Percentiles rank a stretch among this genome's conserved stretches.
Evolutionary conservation across 257 asterid species (phyloP).

Genomic region (Cynanchum wilfordii): DNA sequence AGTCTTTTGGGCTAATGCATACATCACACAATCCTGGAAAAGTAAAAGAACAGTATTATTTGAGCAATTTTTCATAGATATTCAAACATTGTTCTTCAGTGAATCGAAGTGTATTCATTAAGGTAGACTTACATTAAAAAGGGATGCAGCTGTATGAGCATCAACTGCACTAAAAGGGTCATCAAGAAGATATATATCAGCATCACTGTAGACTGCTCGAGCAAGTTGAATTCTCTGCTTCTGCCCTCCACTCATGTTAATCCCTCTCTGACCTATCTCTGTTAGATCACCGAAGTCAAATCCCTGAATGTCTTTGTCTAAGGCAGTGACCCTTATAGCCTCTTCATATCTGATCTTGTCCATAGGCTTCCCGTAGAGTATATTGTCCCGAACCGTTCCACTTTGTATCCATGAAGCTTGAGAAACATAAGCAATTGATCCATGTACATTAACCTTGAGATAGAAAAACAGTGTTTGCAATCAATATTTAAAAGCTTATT

Average conservation of each 20-base stretch:
- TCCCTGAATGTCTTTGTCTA: conserved; percentile 64
- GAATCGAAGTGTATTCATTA: neutral
- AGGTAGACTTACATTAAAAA: conserved; percentile 50
- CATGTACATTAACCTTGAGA: conserved; percentile 48
- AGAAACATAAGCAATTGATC: conserved; percentile 73
- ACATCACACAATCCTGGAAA: conserved; percentile 65
- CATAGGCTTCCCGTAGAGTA: conserved; percentile 68
- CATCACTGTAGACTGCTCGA: conserved; percentile 67
- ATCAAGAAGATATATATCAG: conserved; percentile 68
- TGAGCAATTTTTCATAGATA: neutral
- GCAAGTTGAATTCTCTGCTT: conserved; percentile 84
- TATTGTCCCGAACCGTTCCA: conserved; percentile 67
- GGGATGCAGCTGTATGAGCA: conserved; percentile 73
- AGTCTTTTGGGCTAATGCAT: conserved; percentile 57
- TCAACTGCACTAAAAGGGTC: conserved; percentile 93
- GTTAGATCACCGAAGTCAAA: conserved; percentile 69
- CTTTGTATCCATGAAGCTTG: conserved; percentile 82
- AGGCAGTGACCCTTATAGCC: conserved; percentile 51
- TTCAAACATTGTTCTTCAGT: neutral
- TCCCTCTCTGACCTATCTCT: conserved; percentile 82
- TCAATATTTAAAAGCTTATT: neutral
- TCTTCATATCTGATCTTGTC: conserved; percentile 42
- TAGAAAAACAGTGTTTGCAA: conserved; percentile 6
- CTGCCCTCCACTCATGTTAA: conserved; percentile 85
- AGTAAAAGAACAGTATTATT: neutral